These are phyloP conservation scores for Drechslerella coelobrocha DNA, from an alignment of 2,329 filamentous ascomycete genomes.

Conservation along the genomic window DNA sequence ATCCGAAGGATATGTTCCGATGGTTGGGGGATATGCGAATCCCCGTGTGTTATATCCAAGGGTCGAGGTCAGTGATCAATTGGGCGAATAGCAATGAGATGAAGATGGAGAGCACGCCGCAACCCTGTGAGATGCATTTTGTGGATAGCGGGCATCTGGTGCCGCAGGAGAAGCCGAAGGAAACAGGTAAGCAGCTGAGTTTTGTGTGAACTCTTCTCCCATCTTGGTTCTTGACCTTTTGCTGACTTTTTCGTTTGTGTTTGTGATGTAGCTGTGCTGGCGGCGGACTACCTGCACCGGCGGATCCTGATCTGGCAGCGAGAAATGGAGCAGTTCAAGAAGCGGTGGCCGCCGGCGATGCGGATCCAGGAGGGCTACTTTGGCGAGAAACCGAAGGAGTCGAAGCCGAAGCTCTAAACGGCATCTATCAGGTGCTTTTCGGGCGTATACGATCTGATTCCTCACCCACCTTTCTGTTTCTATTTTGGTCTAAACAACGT, in stretches of 20 bases:
- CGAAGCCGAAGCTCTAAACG: constrained; percentile 18
- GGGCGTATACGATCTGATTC: too few relatives aligned
- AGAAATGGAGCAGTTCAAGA: constrained; percentile 31
- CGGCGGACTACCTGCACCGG: constrained; percentile 46
- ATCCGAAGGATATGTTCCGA: constrained; percentile 64
- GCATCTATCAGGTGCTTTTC: background rate
- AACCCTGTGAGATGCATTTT: constrained; percentile 69
- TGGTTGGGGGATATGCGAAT: constrained; percentile 70
- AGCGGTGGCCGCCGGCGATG: constrained; percentile 20
- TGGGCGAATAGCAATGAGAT: constrained; percentile 62
- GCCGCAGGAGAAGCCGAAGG: constrained; percentile 76
- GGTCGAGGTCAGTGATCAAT: constrained; percentile 67
- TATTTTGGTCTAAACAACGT: too few relatives aligned
- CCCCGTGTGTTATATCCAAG: constrained; percentile 73
- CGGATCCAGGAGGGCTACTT: constrained; percentile 26
- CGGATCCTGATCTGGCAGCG: constrained; percentile 52
- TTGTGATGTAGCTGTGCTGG: constrained; percentile 42
- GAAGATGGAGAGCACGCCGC: constrained; percentile 69
- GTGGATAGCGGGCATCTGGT: constrained; percentile 78
- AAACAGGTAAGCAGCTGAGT: constrained; percentile 73
- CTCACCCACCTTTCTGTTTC: too few relatives aligned
- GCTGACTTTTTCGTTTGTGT: background rate
- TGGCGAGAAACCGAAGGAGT: constrained; percentile 4
- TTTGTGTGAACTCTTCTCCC: too few relatives aligned
- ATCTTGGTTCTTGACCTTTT: too few relatives aligned